Evolutionary conservation across 371 early-diverging fungal genomes (phyloP), one percentile per base, ranked within the genome.

Genomic region (Saksenaea vasiformis): DNA sequence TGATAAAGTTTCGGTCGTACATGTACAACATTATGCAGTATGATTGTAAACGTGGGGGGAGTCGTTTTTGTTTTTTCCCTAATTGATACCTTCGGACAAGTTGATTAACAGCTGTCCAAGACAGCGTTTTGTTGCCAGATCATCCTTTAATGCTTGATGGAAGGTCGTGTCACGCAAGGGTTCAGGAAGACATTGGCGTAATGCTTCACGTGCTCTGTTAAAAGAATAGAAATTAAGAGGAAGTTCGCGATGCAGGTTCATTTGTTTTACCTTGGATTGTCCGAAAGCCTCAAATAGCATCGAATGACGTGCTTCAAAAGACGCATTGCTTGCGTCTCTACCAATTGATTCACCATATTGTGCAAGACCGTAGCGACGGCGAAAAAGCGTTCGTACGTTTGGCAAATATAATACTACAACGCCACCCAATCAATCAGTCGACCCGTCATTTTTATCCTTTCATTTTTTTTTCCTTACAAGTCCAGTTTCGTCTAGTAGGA

Each of bases 331-430:
- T 92, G 93, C 34, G 90, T 88, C 19, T 93, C 92, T 15, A 95
- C 91, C 47, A 95, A 82, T 69, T 98, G 97, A 38, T 80, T 86
- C 22, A 98, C 93, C 91, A 99, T 93, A 68, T 94, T 93, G 70
- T 93, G 91, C 56, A 99, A 84, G 17, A 99, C 97, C 5, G 96
- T 93, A 38, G 92, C 92, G 15, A 99, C 98, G 19, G 98, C 98
- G 67, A 92, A 93, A 79, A 99, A 97, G 10, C 99, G 89, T 65
- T 99, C 95, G 58, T 93, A 96, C 35, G 98, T 98, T 78, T 98
- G 97, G 67, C 97, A 97, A 44, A 98, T 94, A 77, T 98, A 99
- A 69, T 79, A 79, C 79, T 79, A 72, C 14, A n/a, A n/a, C n/a
- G n/a, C n/a, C n/a, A 17, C 4, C 53, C 17, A 51, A 28, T 41